These are phyloP conservation scores for Picea sitchensis DNA, from an alignment of 75 land plant genomes.

Conservation along the genomic window DNA sequence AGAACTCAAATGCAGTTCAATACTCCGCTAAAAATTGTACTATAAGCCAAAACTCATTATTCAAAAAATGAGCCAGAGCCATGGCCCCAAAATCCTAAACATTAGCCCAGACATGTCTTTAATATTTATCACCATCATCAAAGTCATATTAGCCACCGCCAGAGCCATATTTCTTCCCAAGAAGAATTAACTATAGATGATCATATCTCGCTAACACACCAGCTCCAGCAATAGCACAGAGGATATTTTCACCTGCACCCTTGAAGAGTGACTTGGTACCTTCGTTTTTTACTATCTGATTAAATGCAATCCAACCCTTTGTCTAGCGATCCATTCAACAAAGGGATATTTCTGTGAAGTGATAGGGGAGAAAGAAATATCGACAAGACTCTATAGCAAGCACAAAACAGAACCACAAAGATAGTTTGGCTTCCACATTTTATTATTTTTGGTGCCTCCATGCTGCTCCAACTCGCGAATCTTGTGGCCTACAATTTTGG, in stretches of 20 bases:
- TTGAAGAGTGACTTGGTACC: conserved; percentile 63
- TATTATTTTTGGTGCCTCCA: no score
- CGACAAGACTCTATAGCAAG: no score
- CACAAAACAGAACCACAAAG: no score
- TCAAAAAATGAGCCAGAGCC: neutral
- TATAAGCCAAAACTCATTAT: neutral
- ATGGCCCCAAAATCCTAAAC: neutral
- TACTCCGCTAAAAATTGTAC: neutral
- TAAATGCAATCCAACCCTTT: conserved; percentile 41
- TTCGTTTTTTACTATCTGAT: conserved; percentile 55
- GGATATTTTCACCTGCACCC: conserved; percentile 72
- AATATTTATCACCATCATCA: conserved; percentile 2
- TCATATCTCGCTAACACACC: conserved; percentile 71
- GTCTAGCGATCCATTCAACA: no score
- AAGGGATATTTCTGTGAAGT: no score
- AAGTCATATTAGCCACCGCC: conserved; percentile 20
- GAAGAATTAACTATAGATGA: conserved; percentile 41
- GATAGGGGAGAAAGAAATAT: no score
- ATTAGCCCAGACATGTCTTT: neutral
- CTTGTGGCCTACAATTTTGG: no score
- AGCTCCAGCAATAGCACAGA: conserved; percentile 73
- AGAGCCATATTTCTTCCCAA: conserved; percentile 45
- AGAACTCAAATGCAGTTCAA: neutral
- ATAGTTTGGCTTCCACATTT: no score
- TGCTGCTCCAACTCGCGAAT: no score